Percentiles rank a stretch among this genome's conserved stretches.
Evolutionary conservation across 2,329 filamentous ascomycete species (phyloP).

Genomic region (Biscogniauxia mediterranea): DNA sequence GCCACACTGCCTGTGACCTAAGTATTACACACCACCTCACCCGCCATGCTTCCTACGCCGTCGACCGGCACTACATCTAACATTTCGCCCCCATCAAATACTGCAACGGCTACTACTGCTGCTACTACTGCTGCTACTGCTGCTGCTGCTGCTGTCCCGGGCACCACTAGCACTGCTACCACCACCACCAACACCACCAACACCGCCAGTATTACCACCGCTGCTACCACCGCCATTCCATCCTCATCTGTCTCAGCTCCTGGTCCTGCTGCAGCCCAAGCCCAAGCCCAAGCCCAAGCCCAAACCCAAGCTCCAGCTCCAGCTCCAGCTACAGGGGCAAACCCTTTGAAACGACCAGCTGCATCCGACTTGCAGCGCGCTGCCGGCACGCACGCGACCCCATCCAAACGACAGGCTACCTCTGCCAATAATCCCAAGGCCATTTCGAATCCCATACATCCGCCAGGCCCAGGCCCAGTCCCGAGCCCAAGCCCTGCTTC

Average conservation of each 20-base stretch:
- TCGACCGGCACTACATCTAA: conserved; percentile 29
- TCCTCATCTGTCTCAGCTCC: conserved; percentile 23
- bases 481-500: conserved; percentile 7
- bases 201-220: background rate
- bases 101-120: conserved; percentile 11
- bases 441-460: conserved; percentile 6
- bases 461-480: conserved; percentile 1
- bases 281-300: conserved; percentile 20
- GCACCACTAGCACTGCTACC: conserved; percentile 4
- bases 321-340: conserved; percentile 19
- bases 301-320: conserved; percentile 17
- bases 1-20: conserved; percentile 3
- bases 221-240: conserved; percentile 9
- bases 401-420: conserved; percentile 34
- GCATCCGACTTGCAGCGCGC: conserved; percentile 35
- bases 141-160: conserved; percentile 17
- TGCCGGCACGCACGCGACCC: conserved; percentile 32
- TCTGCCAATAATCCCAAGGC: conserved; percentile 19
- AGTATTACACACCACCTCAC: background rate
- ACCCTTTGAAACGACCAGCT: conserved; percentile 33
- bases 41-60: conserved; percentile 33
- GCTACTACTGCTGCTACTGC: background rate
- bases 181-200: conserved; percentile 15
- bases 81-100: conserved; percentile 25
- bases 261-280: conserved; percentile 15